Evolutionary conservation across 2,329 filamentous ascomycete genomes (phyloP).

Genomic region (Davidsoniella neocaledoniae): DNA sequence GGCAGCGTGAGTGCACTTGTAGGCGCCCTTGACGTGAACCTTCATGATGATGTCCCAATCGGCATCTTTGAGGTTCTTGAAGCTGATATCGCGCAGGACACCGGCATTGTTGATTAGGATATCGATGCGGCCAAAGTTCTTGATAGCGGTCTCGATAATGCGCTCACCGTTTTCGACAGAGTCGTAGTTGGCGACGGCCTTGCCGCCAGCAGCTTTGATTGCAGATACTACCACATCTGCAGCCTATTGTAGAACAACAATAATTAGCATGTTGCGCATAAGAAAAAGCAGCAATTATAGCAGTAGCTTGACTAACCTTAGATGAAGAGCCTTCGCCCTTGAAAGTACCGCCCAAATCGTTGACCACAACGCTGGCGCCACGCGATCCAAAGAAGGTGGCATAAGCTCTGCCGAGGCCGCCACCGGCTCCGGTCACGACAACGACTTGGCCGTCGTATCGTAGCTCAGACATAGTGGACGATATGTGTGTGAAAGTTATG

Average conservation of each 20-base stretch:
- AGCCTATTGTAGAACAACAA: conserved; percentile 31
- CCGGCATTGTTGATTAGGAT: conserved; percentile 96
- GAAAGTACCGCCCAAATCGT: conserved; percentile 85
- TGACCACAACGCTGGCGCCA: conserved; percentile 89
- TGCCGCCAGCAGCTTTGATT: conserved; percentile 76
- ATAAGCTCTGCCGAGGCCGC: conserved; percentile 64
- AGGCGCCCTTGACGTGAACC: conserved; percentile 84
- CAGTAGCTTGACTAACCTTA: conserved; percentile 44
- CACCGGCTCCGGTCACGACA: conserved; percentile 67
- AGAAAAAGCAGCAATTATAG: neutral
- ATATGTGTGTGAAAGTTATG: neutral
- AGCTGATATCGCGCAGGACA: conserved; percentile 85
- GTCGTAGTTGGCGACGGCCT: conserved; percentile 96
- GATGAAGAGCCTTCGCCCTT: conserved; percentile 78
- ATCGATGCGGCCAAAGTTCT: conserved; percentile 73
- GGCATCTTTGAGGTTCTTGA: conserved; percentile 95
- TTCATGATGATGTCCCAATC: conserved; percentile 94
- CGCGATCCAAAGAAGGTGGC: conserved; percentile 82
- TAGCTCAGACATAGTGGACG: conserved; percentile 44
- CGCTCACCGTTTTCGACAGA: conserved; percentile 81
- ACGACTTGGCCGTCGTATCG: conserved; percentile 74
- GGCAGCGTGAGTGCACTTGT: conserved; percentile 86
- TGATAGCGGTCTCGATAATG: conserved; percentile 81
- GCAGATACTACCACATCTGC: conserved; percentile 71
- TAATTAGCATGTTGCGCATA: neutral